Evolutionary conservation across 805 yeast genomes (phyloP), one percentile per base, ranked within the genome.

Genomic region (Ascoidea rubescens): DNA sequence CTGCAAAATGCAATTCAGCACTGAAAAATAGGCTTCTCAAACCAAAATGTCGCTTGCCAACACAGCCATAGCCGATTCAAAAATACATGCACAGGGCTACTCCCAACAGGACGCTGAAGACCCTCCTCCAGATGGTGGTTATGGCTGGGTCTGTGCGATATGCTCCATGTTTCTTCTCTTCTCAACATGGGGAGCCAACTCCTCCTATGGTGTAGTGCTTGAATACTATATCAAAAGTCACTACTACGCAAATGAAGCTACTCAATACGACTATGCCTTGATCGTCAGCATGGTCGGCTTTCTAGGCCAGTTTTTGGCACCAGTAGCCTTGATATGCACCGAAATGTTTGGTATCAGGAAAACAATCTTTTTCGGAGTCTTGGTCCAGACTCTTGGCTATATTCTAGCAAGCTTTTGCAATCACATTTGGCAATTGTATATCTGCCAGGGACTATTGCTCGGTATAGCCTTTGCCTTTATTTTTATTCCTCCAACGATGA

Each of bases 211-310:
- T 1, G 65, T 78, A 10, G 78, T 76, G 57, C 66, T 78, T 46
- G 71, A 79, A 8, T 64, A 71, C 50, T 79, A 78, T 58, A 54
- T 79, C 32, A 67, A 71, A 37, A 54, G 68, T 47, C 60, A 72
- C 53, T 63, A 69, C 1, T 80, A 77, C 54, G 79, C 77, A 5
- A 77, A 77, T 1, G 28, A 21, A 21, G 82, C 82, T 0, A 58
- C 64, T 5, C 73, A 71, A 51, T 61, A 76, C 33, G 81, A 77
- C 55, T 80, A 70, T 60, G 79, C 80, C 46, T 67, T 72, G 3
- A 69, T 80, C 52, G 84, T 84, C 10, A 84, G 85, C 2, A 60
- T 79, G 12, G 73, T 81, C 0, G 74, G 78, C 59, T 82, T 82
- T 5, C 58, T 72, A 1, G 82, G 82, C 0, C 57, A 77, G n/a